Evolutionary conservation across 2,329 filamentous ascomycete species (phyloP).

Genomic region (Metarhizium humberi): DNA sequence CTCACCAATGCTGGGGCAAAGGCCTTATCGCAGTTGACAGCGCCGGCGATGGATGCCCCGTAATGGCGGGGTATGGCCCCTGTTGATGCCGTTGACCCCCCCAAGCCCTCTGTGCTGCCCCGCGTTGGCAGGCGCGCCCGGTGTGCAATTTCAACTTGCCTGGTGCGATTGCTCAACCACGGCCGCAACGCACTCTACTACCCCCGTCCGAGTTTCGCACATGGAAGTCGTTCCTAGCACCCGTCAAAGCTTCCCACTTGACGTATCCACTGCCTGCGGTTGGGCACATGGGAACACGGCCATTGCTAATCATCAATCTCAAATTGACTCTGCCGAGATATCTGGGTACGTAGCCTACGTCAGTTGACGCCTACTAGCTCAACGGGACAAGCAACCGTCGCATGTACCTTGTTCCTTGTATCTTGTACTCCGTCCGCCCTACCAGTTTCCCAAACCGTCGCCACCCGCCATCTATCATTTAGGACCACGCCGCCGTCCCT

Average conservation of each 20-base stretch:
- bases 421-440: neutral
- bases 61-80: neutral
- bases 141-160: no score
- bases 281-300: no score
- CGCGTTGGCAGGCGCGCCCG: neutral
- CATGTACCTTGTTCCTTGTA: neutral
- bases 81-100: neutral
- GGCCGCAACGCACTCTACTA: no score
- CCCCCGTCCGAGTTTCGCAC: no score
- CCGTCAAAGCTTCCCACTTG: neutral
- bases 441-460: neutral
- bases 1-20: no score
- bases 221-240: neutral
- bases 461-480: neutral
- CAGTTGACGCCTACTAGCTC: neutral
- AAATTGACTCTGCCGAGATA: no score
- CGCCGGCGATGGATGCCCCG: neutral
- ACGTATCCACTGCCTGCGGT: neutral
- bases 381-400: neutral
- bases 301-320: no score
- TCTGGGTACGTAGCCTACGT: no score
- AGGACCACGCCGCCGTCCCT: constrained; percentile 5
- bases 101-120: neutral
- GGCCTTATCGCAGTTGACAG: no score
- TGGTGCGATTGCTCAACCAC: no score